Evolutionary conservation across 139 green algal genomes (phyloP), one percentile per base, ranked within the genome.

Genomic region (Coelastrella sp.): DNA sequence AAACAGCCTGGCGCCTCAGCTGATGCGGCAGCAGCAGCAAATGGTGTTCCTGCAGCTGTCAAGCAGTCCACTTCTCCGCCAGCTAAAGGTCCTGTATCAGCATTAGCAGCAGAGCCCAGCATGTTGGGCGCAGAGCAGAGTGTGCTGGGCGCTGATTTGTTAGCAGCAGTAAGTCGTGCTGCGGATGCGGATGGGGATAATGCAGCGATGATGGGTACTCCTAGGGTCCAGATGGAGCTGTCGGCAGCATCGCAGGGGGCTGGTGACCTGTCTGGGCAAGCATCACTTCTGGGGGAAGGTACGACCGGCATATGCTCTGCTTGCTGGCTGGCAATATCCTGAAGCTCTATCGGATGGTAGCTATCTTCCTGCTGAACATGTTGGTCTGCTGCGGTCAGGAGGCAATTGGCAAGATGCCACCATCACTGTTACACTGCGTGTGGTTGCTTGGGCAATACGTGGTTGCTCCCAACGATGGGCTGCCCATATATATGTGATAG

Each of bases 221-320:
- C 73, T 13, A 6, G 56, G 7, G 68, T 89, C 20, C 68, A 74
- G 57, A 83, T 83, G 73, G 73, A 90, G 59, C 58, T 90, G 59
- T 83, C 73, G 16, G 85, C 57, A 8, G 73, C n/a, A 56, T 89
- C 85, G 14, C n/a, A 59, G 4, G 10, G 57, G 14, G 22, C 56
- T 2, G n/a, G 68, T 10, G 5, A 64, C 32, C 73, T 71, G 54
- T 89, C 85, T 60, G 85, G 68, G 10, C 7, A 14, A n/a, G 85
- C 85, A 7, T 90, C 85, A 6, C 73, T 90, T 20, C n/a, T 84
- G 3, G 73, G 56, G 2, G 85, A 90, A 90, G 85, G 85, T 90
- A 59, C 75, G 84, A 1, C 32, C 0, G 32, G 32, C 32, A 47
- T 47, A 47, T 47, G 32, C 1, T 47, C 32, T 47, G 32, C 32